These are phyloP conservation scores for Chrysoporthe deuterocubensis DNA, from an alignment of 2,329 filamentous ascomycete genomes.

Conservation along the genomic window DNA sequence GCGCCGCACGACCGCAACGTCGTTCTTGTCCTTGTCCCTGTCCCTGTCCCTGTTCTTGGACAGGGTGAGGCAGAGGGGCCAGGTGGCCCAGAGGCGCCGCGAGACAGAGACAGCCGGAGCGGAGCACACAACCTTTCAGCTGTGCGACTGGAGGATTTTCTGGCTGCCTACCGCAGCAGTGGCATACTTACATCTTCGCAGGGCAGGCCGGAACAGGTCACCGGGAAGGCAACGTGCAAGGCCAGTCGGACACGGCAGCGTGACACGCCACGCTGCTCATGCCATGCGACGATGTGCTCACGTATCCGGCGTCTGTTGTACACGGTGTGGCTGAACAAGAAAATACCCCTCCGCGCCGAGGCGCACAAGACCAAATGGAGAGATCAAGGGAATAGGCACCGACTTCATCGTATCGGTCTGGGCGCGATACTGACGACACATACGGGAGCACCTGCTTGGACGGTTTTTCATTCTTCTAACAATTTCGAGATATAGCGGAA, in stretches of 20 bases:
- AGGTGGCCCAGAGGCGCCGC: background rate
- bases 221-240: constrained; percentile 21
- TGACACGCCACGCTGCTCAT: constrained; percentile 8
- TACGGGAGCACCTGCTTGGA: background rate
- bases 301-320: constrained; percentile 2
- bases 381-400: background rate
- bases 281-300: constrained; percentile 1
- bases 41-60: constrained; percentile 16
- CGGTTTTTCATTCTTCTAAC: background rate
- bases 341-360: background rate
- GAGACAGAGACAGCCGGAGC: constrained; percentile 17
- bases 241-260: constrained; percentile 16
- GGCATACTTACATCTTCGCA: constrained; percentile 3
- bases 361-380: no score
- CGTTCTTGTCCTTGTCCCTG: background rate
- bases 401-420: background rate
- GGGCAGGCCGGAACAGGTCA: constrained; percentile 13
- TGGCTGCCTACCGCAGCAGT: background rate
- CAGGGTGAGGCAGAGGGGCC: constrained; percentile 14
- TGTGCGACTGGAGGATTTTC: constrained; percentile 23
- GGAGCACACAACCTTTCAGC: constrained; percentile 22
- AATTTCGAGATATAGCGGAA: background rate
- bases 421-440: background rate
- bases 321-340: background rate
- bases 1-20: constrained; percentile 22